Percentiles rank a stretch among this genome's conserved stretches.
These are phyloP conservation scores for Penicillium simplicissimum DNA, from an alignment of 495 filamentous ascomycete species.

Conservation along the genomic window DNA sequence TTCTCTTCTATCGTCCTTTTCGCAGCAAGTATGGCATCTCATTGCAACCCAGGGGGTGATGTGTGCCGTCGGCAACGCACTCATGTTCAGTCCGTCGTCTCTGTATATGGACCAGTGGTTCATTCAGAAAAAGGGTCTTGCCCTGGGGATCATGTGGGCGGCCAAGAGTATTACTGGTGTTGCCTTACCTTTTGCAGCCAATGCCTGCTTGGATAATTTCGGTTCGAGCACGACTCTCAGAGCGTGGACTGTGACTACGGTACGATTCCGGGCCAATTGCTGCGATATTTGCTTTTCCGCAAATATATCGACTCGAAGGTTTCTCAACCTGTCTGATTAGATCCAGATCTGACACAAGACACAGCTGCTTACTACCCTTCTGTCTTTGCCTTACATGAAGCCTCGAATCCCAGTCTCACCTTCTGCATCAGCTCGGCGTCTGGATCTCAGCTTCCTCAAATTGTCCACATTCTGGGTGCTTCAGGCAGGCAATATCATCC, in stretches of 20 bases:
- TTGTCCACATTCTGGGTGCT: slow-evolving; percentile 54
- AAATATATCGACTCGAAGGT: background rate
- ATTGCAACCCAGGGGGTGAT: slow-evolving; percentile 58
- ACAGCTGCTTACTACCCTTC: slow-evolving; percentile 48
- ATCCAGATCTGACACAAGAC: background rate
- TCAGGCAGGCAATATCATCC: slow-evolving; percentile 57
- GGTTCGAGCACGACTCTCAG: slow-evolving; percentile 58
- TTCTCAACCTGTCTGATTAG: background rate
- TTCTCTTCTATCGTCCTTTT: slow-evolving; percentile 51
- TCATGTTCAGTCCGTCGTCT: slow-evolving; percentile 53
- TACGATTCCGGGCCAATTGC: slow-evolving; percentile 9
- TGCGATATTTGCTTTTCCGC: background rate
- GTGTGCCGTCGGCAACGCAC: slow-evolving; percentile 51
- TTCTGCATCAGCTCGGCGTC: slow-evolving; percentile 30
- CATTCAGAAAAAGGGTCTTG: slow-evolving; percentile 50
- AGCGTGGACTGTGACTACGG: slow-evolving; percentile 52
- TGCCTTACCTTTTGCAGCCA: slow-evolving; percentile 54
- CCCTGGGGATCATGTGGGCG: slow-evolving; percentile 57
- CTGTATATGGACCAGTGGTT: slow-evolving; percentile 63
- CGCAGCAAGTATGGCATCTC: slow-evolving; percentile 50
- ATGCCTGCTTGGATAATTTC: slow-evolving; percentile 50
- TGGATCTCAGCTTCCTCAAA: slow-evolving; percentile 52
- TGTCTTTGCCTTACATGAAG: slow-evolving; percentile 58
- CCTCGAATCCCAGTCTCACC: slow-evolving; percentile 53
- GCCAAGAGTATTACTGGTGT: slow-evolving; percentile 53